These are phyloP conservation scores for Lolium multiflorum DNA, from an alignment of 176 grass and related monocot species.

Conservation along the genomic window DNA sequence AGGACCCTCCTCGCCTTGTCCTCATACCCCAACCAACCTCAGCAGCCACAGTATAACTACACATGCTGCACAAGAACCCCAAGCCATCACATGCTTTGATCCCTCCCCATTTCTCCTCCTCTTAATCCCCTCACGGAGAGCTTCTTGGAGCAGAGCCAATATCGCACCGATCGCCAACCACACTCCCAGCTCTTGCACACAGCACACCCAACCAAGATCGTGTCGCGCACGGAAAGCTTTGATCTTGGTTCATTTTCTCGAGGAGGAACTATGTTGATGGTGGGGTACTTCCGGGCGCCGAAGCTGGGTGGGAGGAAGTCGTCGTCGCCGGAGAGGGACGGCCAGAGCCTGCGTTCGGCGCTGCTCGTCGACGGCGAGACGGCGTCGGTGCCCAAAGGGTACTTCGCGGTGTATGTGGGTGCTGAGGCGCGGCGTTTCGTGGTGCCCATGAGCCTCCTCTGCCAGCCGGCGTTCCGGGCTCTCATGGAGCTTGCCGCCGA, in stretches of 20 bases:
- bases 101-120: neutral
- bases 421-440: conserved; percentile 55
- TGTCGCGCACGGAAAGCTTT: neutral
- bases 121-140: no score
- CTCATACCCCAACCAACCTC: neutral
- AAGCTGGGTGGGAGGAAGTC: conserved; percentile 35
- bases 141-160: no score
- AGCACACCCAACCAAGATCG: neutral
- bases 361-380: conserved; percentile 13
- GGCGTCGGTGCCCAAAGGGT: conserved; percentile 51
- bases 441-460: conserved; percentile 62
- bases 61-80: conserved; percentile 23
- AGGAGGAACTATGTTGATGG: conserved; percentile 13
- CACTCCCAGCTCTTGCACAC: no score
- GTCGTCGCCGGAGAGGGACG: neutral
- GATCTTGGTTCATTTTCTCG: neutral
- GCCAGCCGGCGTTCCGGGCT: conserved; percentile 44
- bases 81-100: conserved; percentile 38
- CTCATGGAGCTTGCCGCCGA: conserved; percentile 71
- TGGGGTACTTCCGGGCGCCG: conserved; percentile 57
- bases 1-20: neutral
- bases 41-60: neutral
- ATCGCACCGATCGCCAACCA: no score
- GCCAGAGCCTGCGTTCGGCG: no score
- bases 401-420: conserved; percentile 71